These are phyloP conservation scores for Pseudonitzschia delicatissima DNA, from an alignment of 108 stramenopile genomes.

Conservation along the genomic window DNA sequence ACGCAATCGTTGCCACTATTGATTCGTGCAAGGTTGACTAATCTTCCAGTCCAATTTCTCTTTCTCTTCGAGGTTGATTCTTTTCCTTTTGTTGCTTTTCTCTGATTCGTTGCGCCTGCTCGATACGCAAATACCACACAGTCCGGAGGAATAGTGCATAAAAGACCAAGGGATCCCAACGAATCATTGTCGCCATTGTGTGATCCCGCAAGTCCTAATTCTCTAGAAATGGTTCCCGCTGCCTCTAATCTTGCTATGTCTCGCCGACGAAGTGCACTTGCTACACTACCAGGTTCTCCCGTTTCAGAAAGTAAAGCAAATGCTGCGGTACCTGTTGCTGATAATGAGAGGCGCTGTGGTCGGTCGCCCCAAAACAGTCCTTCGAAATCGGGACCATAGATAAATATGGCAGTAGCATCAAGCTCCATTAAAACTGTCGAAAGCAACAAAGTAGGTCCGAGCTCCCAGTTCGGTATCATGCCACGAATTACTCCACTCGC, in stretches of 20 bases:
- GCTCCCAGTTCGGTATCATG: constrained; percentile 72
- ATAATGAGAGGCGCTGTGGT: constrained; percentile 80
- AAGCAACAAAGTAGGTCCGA: constrained; percentile 69
- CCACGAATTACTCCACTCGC: constrained; percentile 73
- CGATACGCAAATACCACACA: constrained; percentile 72
- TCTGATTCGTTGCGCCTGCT: constrained; percentile 45
- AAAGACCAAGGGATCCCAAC: constrained; percentile 68
- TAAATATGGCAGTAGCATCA: constrained; percentile 81
- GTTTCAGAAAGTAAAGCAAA: constrained; percentile 79
- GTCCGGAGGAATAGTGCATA: constrained; percentile 69
- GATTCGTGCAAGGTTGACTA: constrained; percentile 74
- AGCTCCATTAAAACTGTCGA: constrained; percentile 63
- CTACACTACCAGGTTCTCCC: constrained; percentile 81
- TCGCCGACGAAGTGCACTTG: constrained; percentile 71
- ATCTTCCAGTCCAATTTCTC: constrained; percentile 44
- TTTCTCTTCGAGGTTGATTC: constrained; percentile 33
- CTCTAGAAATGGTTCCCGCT: constrained; percentile 70
- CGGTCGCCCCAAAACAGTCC: constrained; percentile 88
- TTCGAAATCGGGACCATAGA: constrained; percentile 78
- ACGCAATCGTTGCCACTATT: constrained; percentile 48
- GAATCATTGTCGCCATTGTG: constrained; percentile 65
- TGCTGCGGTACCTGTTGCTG: constrained; percentile 73
- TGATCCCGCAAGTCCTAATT: constrained; percentile 37
- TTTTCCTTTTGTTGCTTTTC: not conserved
- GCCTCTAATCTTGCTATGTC: constrained; percentile 76